Base-by-base conservation (phyloP, 306 rosid genomes). In the Prunus campanulata region DNA sequence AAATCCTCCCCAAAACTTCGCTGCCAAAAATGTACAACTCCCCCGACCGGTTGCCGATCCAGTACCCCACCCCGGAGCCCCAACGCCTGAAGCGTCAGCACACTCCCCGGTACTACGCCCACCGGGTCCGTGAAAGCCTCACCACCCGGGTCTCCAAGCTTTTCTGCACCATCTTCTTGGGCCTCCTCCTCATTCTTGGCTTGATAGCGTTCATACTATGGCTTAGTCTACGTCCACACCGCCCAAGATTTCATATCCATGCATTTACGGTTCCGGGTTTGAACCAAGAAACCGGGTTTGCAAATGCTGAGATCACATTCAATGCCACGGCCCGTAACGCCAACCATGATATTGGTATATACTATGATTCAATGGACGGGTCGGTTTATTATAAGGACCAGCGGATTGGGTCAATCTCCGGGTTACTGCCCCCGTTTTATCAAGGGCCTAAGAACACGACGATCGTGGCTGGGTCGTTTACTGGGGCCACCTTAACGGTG, bases 151-250 rank as follows among this genome's bases (percentile, higher is more conserved):
- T 90, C 49, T 89, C 90, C 66, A 92, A 90, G 79, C 30, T 90
- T 47, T 19, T 94, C 18, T 94, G 98, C 85, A 66, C 91, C 63
- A 79, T 86, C 35, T 86, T 94, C 82, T 77, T 94, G 65, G 52
- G 84, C 73, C 79, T 94, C 6, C 89, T 94, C 0, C 57, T 86
- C 4, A 72, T 90, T 2, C 46, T 85, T 16, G 98, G 93, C 47
- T n/a, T 92, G 22, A 57, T 89, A 11, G 25, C 76, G 5, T 95
- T 94, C 76, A 90, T 95, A 57, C 79, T 89, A 20, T 95, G 95
- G 95, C 89, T 95, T 63, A 92, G 98, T 77, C 81, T 95, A 3
- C 90, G 97, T 0, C 98, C 98, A 0, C 98, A 95, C 74, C 87
- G 98, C 14, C 98, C 98, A 44, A 85, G 98, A 11, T 78, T 95